Evolutionary conservation across 495 filamentous ascomycete species (phyloP), one percentile per base, ranked within the genome.

Genomic region (Penicillium angulare): DNA sequence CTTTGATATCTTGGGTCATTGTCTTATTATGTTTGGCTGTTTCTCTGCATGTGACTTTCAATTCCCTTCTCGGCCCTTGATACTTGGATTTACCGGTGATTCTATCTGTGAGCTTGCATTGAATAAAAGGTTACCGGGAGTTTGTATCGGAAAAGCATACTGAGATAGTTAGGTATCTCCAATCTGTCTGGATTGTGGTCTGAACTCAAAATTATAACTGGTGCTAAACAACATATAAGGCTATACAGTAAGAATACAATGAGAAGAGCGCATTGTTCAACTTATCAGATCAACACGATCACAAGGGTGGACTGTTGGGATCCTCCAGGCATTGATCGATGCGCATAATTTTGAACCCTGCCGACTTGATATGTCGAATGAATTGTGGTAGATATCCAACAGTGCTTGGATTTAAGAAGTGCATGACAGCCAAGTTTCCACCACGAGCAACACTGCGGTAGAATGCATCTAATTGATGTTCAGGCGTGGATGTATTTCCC

Each of bases 261-360:
- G 18, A 12, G 9, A 8, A 27, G 22, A 4, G 1, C 5, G n/a
- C 23, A 18, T 20, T 29, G 36, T 32, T 32, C 24, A 21, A 10
- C 20, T 12, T 39, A 18, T 16, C 5, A 2, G 27, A 31, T 7
- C 17, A n/a, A 45, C 12, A 2, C 31, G 7, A 8, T 64, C 39
- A 60, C 58, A 88, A 52, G 15, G 82, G 70, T 16, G 86, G 86
- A 42, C 84, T 84, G 41, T 78, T 71, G 5, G 82, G 83, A 67
- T 90, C 87, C 72, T 80, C 77, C 75, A 91, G 64, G 61, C 87
- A 91, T 72, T 90, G 86, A 62, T 91, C 87, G 39, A 91, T 82
- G 16, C 87, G 74, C 87, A 91, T 90, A 47, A 91, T 65, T 49
- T 75, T 68, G 70, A 87, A 81, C 13, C 86, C 86, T 2, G 75